These are phyloP conservation scores for Aspergillus indologenus DNA, from an alignment of 495 filamentous ascomycete species.

Conservation along the genomic window DNA sequence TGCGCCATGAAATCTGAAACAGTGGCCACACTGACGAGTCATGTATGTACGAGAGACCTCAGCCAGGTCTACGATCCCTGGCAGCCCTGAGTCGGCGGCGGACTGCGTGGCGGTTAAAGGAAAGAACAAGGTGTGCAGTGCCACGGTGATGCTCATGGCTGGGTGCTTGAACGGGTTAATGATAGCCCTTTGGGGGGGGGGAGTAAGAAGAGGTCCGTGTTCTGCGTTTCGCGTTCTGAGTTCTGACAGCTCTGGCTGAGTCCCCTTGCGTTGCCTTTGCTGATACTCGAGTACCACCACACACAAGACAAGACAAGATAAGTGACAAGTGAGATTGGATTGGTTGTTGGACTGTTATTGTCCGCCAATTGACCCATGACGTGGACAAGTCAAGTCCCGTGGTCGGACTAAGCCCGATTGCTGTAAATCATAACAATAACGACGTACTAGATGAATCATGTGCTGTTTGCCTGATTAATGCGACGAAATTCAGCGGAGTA, in stretches of 20 bases:
- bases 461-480: background rate
- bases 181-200: background rate
- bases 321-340: background rate
- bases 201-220: background rate
- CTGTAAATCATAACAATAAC: background rate
- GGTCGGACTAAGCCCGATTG: too few relatives aligned
- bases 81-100: background rate
- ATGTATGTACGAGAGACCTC: background rate
- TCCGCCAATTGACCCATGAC: background rate
- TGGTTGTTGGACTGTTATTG: background rate
- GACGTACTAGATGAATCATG: background rate
- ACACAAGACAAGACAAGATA: background rate
- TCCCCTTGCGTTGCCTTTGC: conserved; percentile 14
- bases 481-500: background rate
- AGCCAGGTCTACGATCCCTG: background rate
- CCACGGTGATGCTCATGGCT: conserved; percentile 2
- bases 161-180: background rate
- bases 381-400: background rate
- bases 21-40: background rate
- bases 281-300: too few relatives aligned
- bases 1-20: background rate
- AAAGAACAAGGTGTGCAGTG: background rate
- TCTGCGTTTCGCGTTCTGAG: background rate
- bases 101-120: background rate
- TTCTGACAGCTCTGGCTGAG: conserved; percentile 18